Evolutionary conservation across 352 stramenopile genomes (phyloP).

Genomic region (Globisporangium splendens): DNA sequence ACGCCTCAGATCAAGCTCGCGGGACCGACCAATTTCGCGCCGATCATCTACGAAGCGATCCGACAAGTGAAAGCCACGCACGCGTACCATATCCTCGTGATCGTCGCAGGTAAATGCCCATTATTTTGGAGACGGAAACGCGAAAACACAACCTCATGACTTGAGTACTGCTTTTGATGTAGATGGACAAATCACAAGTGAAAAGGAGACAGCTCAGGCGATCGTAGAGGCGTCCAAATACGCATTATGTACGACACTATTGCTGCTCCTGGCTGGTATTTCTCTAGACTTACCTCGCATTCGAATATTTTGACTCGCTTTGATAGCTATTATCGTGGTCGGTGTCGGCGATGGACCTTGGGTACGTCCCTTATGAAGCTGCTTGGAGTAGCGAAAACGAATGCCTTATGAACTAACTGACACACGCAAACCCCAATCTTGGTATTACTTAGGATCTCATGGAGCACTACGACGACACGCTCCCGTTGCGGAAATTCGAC

Average conservation of each 20-base stretch:
- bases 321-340: constrained; percentile 65
- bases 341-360: constrained; percentile 76
- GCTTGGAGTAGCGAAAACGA: not conserved
- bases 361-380: constrained; percentile 17
- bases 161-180: not conserved
- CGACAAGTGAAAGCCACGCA: constrained; percentile 37
- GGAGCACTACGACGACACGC: constrained; percentile 54
- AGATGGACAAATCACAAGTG: constrained; percentile 67
- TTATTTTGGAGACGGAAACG: no score
- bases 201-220: constrained; percentile 59
- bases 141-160: no score
- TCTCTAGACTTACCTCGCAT: no score
- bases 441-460: constrained; percentile 41
- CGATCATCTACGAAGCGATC: constrained; percentile 73
- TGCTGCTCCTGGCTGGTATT: not conserved
- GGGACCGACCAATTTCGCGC: constrained; percentile 77
- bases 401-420: no score
- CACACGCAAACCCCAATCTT: not conserved
- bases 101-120: constrained; percentile 40
- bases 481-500: constrained; percentile 58
- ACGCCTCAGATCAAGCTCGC: constrained; percentile 42
- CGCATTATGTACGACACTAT: constrained; percentile 49
- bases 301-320: no score
- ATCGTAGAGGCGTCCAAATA: constrained; percentile 72
- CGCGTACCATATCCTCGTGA: constrained; percentile 72